Conservation (phyloP, 495 filamentous ascomycete species). For the Thozetella sp. region DNA sequence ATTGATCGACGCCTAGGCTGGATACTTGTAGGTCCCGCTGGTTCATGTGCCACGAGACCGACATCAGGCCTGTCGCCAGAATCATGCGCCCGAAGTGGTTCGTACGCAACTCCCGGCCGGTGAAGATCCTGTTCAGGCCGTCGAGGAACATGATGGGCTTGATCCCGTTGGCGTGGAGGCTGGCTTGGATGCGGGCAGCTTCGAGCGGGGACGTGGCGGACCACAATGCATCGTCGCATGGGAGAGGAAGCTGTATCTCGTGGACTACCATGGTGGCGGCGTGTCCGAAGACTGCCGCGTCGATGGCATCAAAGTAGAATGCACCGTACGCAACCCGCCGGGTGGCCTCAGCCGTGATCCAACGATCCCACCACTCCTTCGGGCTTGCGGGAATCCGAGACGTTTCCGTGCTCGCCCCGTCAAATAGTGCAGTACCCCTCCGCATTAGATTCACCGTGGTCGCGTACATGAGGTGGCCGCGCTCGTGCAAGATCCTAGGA, state of each 20-base stretch:
- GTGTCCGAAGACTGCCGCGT: slow-evolving; percentile 98
- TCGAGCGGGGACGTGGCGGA: slow-evolving; percentile 87
- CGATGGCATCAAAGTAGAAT: slow-evolving; percentile 93
- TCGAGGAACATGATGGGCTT: slow-evolving; percentile 92
- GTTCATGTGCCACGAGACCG: slow-evolving; percentile 97
- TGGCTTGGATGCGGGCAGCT: slow-evolving; percentile 83
- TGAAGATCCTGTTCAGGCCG: slow-evolving; percentile 86
- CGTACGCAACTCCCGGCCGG: slow-evolving; percentile 84
- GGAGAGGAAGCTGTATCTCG: slow-evolving; percentile 88
- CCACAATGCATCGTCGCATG: slow-evolving; percentile 94
- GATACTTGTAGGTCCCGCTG: slow-evolving; percentile 94
- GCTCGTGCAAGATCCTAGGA: slow-evolving; percentile 86
- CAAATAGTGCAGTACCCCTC: slow-evolving; percentile 87
- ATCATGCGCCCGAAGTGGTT: slow-evolving; percentile 96
- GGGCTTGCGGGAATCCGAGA: slow-evolving; percentile 78
- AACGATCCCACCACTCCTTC: slow-evolving; percentile 95
- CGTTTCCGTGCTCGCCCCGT: slow-evolving; percentile 81
- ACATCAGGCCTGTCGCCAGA: slow-evolving; percentile 91
- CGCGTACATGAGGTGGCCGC: slow-evolving; percentile 95
- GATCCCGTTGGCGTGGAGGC: slow-evolving; percentile 77
- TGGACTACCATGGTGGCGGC: slow-evolving; percentile 98
- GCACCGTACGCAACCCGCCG: slow-evolving; percentile 90
- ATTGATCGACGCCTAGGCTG: slow-evolving; percentile 73
- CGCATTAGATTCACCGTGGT: slow-evolving; percentile 96
- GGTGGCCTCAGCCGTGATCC: slow-evolving; percentile 94